Evolutionary conservation across 31 red algal species (phyloP).

Genomic region (Bonnemaisonia californica): DNA sequence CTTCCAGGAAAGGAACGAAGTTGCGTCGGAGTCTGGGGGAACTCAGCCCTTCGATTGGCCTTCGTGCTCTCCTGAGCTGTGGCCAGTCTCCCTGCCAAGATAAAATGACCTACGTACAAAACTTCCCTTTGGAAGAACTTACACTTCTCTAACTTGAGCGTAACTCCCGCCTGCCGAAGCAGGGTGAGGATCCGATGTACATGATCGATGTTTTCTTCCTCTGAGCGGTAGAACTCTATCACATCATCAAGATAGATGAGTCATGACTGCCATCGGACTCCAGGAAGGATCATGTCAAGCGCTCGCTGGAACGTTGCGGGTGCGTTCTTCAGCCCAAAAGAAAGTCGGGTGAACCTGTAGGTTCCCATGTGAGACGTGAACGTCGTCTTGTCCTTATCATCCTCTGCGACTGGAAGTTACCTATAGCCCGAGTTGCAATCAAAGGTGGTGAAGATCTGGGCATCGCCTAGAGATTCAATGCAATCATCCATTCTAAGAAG

Average conservation of each 20-base stretch:
- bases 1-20: neutral
- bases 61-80: neutral
- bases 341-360: slow-evolving; percentile 31
- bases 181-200: slow-evolving; percentile 9
- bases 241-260: slow-evolving; percentile 32
- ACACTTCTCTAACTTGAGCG: slow-evolving; percentile 31
- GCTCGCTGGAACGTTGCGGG: slow-evolving; percentile 43
- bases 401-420: slow-evolving; percentile 1
- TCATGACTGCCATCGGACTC: neutral
- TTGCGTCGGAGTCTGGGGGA: neutral
- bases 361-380: slow-evolving; percentile 20
- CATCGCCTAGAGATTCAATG: slow-evolving; percentile 21
- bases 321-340: slow-evolving; percentile 36
- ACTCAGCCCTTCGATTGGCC: neutral
- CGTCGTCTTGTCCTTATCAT: neutral
- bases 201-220: slow-evolving; percentile 29
- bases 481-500: slow-evolving; percentile 6
- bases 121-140: neutral
- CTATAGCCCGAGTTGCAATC: slow-evolving; percentile 25
- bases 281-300: slow-evolving; percentile 25
- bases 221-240: slow-evolving; percentile 20
- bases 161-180: slow-evolving; percentile 5
- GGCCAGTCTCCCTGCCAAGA: slow-evolving; percentile 10
- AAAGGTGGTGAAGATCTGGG: slow-evolving; percentile 8
- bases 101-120: slow-evolving; percentile 10